Conservation (phyloP, 768 basidiomycete genomes). For the Tylopilus vinaceipallidus region DNA sequence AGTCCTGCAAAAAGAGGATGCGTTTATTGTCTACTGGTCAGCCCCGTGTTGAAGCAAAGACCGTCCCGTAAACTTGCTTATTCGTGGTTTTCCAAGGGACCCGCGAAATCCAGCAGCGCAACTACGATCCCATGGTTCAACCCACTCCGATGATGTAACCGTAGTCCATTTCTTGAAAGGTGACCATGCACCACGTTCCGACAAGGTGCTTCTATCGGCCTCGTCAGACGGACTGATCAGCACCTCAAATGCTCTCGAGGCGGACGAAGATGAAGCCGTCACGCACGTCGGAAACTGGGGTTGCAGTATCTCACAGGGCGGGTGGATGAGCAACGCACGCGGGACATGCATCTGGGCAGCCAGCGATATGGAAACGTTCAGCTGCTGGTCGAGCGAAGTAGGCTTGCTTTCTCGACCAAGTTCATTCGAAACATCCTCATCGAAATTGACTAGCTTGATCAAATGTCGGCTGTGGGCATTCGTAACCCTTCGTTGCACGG, state of each 20-base stretch:
- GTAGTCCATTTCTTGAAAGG: conserved; percentile 51
- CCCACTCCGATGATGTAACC: conserved; percentile 94
- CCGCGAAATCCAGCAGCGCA: conserved; percentile 72
- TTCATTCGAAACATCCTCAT: neutral
- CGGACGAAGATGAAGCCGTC: conserved; percentile 86
- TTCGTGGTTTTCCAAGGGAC: conserved; percentile 55
- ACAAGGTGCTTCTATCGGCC: conserved; percentile 65
- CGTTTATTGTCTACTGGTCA: conserved; percentile 82
- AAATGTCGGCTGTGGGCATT: conserved; percentile 55
- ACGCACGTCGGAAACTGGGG: conserved; percentile 84
- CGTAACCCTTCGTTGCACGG: conserved; percentile 61
- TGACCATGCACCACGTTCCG: conserved; percentile 31
- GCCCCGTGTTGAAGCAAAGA: conserved; percentile 5
- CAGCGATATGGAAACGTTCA: conserved; percentile 95
- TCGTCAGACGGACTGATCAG: conserved; percentile 85
- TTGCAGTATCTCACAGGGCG: conserved; percentile 74
- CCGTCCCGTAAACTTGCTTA: conserved; percentile 1
- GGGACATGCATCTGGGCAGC: conserved; percentile 67
- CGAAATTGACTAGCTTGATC: conserved; percentile 55
- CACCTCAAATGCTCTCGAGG: conserved; percentile 66
- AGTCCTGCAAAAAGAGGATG: conserved; percentile 77
- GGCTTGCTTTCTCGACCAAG: conserved; percentile 3
- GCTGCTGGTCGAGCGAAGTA: conserved; percentile 77
- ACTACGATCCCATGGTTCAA: conserved; percentile 74
- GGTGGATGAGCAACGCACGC: conserved; percentile 48